Base-by-base conservation (phyloP, 106 monocot genomes). In the Xerophyta viscosa region DNA sequence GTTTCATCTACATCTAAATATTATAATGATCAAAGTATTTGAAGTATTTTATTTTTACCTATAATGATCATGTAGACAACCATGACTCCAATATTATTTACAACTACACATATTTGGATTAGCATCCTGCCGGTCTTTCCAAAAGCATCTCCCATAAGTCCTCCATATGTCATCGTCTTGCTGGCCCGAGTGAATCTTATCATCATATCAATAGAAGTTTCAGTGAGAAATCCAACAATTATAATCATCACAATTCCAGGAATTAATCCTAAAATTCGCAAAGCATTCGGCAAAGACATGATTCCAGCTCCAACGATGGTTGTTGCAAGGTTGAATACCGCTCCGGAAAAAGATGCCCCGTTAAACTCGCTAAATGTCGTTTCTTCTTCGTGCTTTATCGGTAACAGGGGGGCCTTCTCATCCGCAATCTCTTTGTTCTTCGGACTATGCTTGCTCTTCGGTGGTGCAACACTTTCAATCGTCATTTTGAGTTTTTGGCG, bases 41-140 rank as follows among this genome's bases (percentile, higher is more conserved):
- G n/a, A n/a, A n/a, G n/a, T n/a, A n/a, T n/a, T n/a, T n/a, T n/a
- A n/a, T n/a, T n/a, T 12, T 50, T 84, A 94, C 94, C 88, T 27
- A 94, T 94, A 28, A 94, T 84, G 44, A 94, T 94, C 84, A 94
- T 78, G 72, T 94, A 94, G 6, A 94, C 94, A 22, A 94, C 58
- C 60, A 88, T 60, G 20, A 84, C 78, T 1, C 88, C 94, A 13
- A 78, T 22, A 50, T 84, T 94, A 56, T 84, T 94, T 24, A 88
- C 30, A 58, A 84, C 69, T n/a, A 94, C 78, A 56, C 84, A 88
- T 21, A 75, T 36, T 61, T 94, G 94, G 37, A 84, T 60, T 45
- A 88, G 69, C 53, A 66, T 65, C 77, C 73, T 77, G 8, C 93
- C 93, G 2, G 50, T 18, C 41, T 46, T 77, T 18, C 93, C 93